Percentiles rank a stretch among this genome's conserved stretches.
Conservation (phyloP, 305 asterid species). For the Fraxinus paxiana region DNA sequence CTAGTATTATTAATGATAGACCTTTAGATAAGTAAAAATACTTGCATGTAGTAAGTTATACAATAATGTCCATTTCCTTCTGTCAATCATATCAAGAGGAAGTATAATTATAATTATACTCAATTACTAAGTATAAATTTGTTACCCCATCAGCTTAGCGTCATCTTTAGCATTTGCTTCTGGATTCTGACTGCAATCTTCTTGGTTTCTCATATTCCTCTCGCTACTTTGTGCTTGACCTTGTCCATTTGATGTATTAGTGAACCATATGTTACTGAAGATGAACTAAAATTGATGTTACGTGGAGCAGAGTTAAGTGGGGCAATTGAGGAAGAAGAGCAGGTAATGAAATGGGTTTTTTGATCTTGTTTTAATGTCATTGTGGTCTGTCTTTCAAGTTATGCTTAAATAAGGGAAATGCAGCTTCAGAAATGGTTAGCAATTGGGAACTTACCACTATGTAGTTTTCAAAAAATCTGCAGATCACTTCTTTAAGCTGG, state of each 20-base stretch:
- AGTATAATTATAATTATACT: slow-evolving; percentile 6
- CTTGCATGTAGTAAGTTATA: slow-evolving; percentile 1
- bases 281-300: slow-evolving; percentile 92
- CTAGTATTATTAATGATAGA: slow-evolving; percentile 6
- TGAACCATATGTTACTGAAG: slow-evolving; percentile 97
- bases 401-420: background rate
- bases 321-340: slow-evolving; percentile 99
- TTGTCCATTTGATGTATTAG: slow-evolving; percentile 42
- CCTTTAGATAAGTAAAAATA: slow-evolving; percentile 12
- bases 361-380: slow-evolving; percentile 9
- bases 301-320: slow-evolving; percentile 99
- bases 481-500: background rate
- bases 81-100: slow-evolving; percentile 8
- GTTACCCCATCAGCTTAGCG: background rate
- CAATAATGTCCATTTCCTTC: slow-evolving; percentile 3
- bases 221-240: slow-evolving; percentile 16
- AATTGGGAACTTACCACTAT: background rate
- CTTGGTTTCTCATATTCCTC: slow-evolving; percentile 9
- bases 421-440: background rate
- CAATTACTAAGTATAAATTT: slow-evolving; percentile 12
- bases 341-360: slow-evolving; percentile 44
- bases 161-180: slow-evolving; percentile 5
- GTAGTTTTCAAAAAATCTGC: background rate
- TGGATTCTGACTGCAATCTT: slow-evolving; percentile 11
- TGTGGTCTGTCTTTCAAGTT: background rate